A percentile compares a stretch with the other conserved stretches of the same genome.
phyloP scores from a whole-genome alignment of 768 basidiomycete genomes.

The Pisolithus marmoratus region DNA sequence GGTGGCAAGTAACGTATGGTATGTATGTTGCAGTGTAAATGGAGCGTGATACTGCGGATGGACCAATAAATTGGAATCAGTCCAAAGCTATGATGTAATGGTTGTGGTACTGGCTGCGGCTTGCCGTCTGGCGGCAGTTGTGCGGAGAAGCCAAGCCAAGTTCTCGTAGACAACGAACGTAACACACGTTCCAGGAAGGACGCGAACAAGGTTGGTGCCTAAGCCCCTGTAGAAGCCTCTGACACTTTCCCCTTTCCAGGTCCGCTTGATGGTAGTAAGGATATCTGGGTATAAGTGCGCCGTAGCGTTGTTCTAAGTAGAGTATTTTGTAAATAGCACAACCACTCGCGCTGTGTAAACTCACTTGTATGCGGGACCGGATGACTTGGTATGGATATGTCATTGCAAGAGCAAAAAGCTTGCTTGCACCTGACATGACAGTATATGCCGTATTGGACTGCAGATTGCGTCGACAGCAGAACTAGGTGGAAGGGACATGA shows the following conservation, averaged over 20 bases:
- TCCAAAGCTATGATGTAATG: not conserved
- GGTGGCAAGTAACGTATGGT: not conserved
- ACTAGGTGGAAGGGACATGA: conserved; percentile 1
- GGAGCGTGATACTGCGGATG: not conserved
- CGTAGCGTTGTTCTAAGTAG: conserved; percentile 57
- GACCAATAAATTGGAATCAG: not conserved
- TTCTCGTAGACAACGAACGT: conserved; percentile 98
- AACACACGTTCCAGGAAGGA: conserved; percentile 94
- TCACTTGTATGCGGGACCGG: conserved; percentile 86
- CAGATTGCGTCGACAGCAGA: not conserved
- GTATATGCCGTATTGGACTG: conserved; percentile 92
- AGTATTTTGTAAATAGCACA: not conserved
- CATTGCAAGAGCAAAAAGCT: conserved; percentile 70
- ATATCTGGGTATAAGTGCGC: conserved; percentile 75
- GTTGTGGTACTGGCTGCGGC: conserved; percentile 2
- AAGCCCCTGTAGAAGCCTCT: conserved; percentile 93
- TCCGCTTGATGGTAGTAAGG: conserved; percentile 69
- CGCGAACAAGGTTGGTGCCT: conserved; percentile 88
- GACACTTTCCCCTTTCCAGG: conserved; percentile 76
- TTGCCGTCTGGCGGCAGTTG: conserved; percentile 53
- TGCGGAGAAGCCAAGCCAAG: conserved; percentile 74
- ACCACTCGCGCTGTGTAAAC: conserved; percentile 7
- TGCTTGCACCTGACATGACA: conserved; percentile 86
- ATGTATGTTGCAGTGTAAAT: not conserved
- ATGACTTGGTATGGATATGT: conserved; percentile 99